Evolutionary conservation across 495 filamentous ascomycete species (phyloP).

Genomic region (Viridothelium virens): DNA sequence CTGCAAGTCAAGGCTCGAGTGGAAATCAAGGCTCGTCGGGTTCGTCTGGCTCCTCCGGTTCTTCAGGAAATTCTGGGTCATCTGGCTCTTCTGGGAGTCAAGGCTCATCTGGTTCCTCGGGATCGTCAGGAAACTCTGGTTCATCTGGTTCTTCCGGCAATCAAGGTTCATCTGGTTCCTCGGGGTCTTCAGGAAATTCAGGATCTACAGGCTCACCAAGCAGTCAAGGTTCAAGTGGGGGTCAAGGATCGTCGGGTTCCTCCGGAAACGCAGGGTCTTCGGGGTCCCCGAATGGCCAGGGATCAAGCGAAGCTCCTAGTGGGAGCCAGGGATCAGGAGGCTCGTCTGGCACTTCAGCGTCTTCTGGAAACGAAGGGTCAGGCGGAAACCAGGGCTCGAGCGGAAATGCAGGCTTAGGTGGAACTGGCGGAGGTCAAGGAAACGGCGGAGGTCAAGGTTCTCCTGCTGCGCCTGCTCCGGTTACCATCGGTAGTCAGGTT

Average conservation of each 20-base stretch:
- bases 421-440: not conserved
- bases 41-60: not conserved
- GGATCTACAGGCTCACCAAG: not conserved
- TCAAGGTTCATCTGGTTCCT: not conserved
- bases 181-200: not conserved
- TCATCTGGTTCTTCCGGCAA: not conserved
- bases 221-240: not conserved
- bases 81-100: not conserved
- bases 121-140: not conserved
- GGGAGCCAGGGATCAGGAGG: not conserved
- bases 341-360: not conserved
- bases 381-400: not conserved
- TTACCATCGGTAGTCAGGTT: not conserved
- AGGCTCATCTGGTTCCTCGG: conserved; percentile 3
- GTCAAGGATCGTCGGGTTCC: not conserved
- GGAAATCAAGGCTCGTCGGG: not conserved
- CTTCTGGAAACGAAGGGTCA: not conserved
- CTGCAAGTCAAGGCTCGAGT: not conserved
- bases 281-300: not conserved
- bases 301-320: too few relatives aligned
- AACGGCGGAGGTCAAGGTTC: conserved; percentile 5
- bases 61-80: not conserved
- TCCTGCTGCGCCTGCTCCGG: conserved; percentile 9
- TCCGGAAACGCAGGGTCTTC: not conserved
- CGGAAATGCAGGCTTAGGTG: not conserved